Base-by-base conservation (phyloP, 441 rosid genomes). In the Bruguiera hainesii region DNA sequence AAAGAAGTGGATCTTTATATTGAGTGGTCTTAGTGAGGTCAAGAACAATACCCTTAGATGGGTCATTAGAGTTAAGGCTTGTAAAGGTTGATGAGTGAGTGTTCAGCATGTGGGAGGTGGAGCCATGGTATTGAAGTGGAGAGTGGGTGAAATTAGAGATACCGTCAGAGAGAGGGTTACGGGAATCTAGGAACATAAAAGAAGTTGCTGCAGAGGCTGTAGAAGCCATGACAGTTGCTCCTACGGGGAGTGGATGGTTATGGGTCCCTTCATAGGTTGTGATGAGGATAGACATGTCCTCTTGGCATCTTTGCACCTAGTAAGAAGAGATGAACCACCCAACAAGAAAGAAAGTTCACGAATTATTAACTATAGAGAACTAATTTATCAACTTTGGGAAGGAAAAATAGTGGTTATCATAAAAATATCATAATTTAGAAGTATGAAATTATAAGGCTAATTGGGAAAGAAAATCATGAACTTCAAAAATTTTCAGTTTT, bases 191-290 rank as follows among this genome's bases (percentile, higher is more conserved):
- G 51, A 86, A 23, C 80, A 80, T 73, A 46, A 78, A 84, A 21
- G 97, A 87, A 30, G 91, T 75, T 42, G 88, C 80, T 6, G 87
- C 67, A 1, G 88, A 73, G 19, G 91, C 75, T 1, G 95, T 89
- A 1, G 98, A 87, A 51, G 97, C 97, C 98, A 89, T 89, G 56
- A 97, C 88, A 15, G 97, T 87, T 63, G 99, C 97, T 7, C 93
- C 95, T 3, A 91, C 92, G 0, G 99, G 97, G 20, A 94, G 94
- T 53, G 96, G 94, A 52, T 94, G 99, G 66, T 94, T 94, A 66
- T 94, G 99, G 56, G 82, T 89, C 70, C 99, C 99, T 85, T 91
- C 99, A 53, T 94, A 94, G 0, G 99, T 94, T 79, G 99, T 94
- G 68, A 94, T 94, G 11, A 94, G 74, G 75, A 94, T 91, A 9